Base-by-base conservation (phyloP, 352 stramenopile species). In the Blastocystis hominis region DNA sequence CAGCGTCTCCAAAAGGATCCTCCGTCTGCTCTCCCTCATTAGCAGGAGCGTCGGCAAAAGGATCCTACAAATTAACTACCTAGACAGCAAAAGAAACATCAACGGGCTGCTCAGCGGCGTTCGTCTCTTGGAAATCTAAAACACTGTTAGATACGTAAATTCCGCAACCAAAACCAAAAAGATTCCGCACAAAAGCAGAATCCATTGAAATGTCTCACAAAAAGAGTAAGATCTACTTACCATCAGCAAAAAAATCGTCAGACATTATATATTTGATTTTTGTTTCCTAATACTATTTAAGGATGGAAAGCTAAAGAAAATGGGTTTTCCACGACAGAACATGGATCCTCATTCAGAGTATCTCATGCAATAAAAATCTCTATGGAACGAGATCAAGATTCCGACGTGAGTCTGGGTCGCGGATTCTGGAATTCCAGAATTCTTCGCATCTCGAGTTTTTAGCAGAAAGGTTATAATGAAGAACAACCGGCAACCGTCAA, bases 221-320 rank as follows among this genome's bases (percentile, higher is more conserved):
- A 54, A 34, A 20, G 9, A 46, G 17, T 4, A 84, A 2, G 20
- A 44, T 54, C 38, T 36, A 87, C 77, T 59, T 87, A 87, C 77
- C 77, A 78, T 75, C 66, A 62, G 38, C 66, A 46, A 87, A 87
- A 44, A 87, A 87, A 87, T 87, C 77, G 59, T 87, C 77, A 64
- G 77, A 87, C 77, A 87, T 87, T 78, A 15, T 84, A 84, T 66
- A 59, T 84, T 17, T 68, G 50, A 3, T 72, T 20, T 38, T 36
- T 64, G 50, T 66, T 63, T 68, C 36, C 40, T 30, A 55, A 36
- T 53, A 56, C n/a, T 0, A 53, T 61, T 9, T 61, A 56, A 61
- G 30, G 66, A 77, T 54, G 6, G 20, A 15, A 77, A 47, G 24
- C 36, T 56, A 47, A 17, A 40, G 40, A 24, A 77, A 40, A 77